These are phyloP conservation scores for Lactifluus rugatus DNA, from an alignment of 768 basidiomycete genomes.

Conservation along the genomic window DNA sequence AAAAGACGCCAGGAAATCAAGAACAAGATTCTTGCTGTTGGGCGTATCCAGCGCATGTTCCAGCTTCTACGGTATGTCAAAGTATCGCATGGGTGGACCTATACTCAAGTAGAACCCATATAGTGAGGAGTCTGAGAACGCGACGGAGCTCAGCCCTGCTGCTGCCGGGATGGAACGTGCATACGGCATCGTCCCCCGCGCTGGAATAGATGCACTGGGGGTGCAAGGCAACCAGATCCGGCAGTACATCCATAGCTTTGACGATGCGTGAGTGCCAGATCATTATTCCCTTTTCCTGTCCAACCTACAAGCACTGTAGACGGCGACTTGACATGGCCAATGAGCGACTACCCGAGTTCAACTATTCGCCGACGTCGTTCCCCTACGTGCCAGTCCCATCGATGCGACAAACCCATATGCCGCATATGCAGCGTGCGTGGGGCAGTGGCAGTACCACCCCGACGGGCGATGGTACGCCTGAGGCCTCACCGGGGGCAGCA, in stretches of 20 bases:
- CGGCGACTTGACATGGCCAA: conserved; percentile 66
- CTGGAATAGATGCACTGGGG: conserved; percentile 46
- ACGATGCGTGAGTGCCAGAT: conserved; percentile 52
- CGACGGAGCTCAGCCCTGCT: conserved; percentile 46
- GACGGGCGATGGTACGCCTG: conserved; percentile 5
- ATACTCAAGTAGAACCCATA: not conserved
- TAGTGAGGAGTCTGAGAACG: conserved; percentile 74
- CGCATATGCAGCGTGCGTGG: conserved; percentile 9
- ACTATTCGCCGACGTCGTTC: conserved; percentile 25
- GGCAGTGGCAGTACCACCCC: conserved; percentile 18
- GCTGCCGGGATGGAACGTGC: conserved; percentile 28
- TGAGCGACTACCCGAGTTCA: conserved; percentile 60
- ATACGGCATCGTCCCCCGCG: conserved; percentile 18
- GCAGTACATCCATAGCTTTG: conserved; percentile 58
- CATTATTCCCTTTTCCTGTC: conserved; percentile 4
- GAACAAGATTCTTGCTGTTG: conserved; percentile 90
- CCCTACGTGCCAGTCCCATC: conserved; percentile 52
- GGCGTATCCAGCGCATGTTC: conserved; percentile 85
- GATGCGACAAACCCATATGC: conserved; percentile 36
- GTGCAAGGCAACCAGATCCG: conserved; percentile 53
- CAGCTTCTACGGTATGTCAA: conserved; percentile 67
- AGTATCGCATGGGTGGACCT: not conserved
- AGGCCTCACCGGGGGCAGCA: conserved; percentile 12
- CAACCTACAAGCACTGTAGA: conserved; percentile 28
- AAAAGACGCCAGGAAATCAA: conserved; percentile 70